phyloP scores from a whole-genome alignment of 1,284 basidiomycete genomes.

The Phellopilus nigrolimitatus region DNA sequence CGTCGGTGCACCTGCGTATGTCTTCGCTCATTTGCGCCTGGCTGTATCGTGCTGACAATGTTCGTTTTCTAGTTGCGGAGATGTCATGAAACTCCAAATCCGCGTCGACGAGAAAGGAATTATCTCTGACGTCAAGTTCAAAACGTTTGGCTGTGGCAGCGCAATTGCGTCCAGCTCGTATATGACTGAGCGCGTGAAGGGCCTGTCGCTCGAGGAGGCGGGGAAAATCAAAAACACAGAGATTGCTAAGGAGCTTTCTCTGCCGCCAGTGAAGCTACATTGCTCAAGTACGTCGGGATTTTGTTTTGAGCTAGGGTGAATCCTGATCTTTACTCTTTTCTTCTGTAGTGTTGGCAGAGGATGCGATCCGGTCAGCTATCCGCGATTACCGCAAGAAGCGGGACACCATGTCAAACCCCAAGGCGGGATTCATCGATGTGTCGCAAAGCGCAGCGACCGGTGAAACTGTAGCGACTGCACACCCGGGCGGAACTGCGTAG shows the following conservation, averaged over 20 bases:
- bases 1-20: constrained; percentile 95
- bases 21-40: constrained; percentile 28
- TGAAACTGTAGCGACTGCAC: constrained; percentile 60
- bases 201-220: constrained; percentile 90
- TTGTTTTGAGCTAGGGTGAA: background rate
- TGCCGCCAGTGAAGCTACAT: constrained; percentile 96
- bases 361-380: constrained; percentile 94
- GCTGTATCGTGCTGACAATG: constrained; percentile 20
- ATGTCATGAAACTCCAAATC: constrained; percentile 99
- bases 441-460: constrained; percentile 63
- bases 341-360: constrained; percentile 86
- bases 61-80: constrained; percentile 57
- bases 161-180: constrained; percentile 97
- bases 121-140: constrained; percentile 99
- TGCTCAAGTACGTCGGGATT: constrained; percentile 64
- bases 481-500: constrained; percentile 38
- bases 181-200: constrained; percentile 98
- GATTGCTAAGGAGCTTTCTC: constrained; percentile 92
- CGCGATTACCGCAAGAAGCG: constrained; percentile 88
- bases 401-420: constrained; percentile 44
- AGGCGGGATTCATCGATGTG: constrained; percentile 71
- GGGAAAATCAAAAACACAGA: constrained; percentile 98
- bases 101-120: constrained; percentile 92
- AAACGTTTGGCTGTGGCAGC: constrained; percentile 95
- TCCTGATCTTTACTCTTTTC: constrained; percentile 22